Evolutionary conservation across 1,284 basidiomycete species (phyloP).

Genomic region (Chalciporus sp.): DNA sequence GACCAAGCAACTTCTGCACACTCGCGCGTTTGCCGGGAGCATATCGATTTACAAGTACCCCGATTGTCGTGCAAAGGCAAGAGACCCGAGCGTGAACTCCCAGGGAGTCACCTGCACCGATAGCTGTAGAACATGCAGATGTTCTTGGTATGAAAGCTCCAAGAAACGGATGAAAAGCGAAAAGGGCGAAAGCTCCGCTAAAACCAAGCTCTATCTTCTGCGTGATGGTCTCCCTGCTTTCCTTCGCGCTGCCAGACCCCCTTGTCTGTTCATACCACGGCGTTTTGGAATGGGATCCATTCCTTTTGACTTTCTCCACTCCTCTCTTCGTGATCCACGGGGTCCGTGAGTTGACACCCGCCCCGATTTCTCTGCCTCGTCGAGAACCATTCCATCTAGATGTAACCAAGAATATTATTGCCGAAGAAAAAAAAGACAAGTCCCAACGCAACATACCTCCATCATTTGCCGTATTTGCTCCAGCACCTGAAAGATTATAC

Average conservation of each 20-base stretch:
- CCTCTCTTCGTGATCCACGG: constrained; percentile 67
- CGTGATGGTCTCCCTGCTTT: constrained; percentile 71
- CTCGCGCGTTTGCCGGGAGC: too few species aligned
- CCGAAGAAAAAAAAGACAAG: neutral
- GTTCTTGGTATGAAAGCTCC: neutral
- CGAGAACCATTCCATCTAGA: constrained; percentile 60
- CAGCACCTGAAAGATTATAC: constrained; percentile 20
- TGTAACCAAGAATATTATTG: constrained; percentile 6
- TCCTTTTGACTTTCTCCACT: constrained; percentile 77
- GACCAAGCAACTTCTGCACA: too few species aligned
- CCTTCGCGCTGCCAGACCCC: constrained; percentile 55
- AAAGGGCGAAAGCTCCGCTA: neutral
- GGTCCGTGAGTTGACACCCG: constrained; percentile 75
- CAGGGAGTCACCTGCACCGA: too few species aligned
- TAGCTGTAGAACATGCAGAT: too few species aligned
- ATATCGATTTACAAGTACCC: too few species aligned
- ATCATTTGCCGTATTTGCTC: constrained; percentile 11
- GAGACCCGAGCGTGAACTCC: too few species aligned
- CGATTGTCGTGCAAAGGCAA: too few species aligned
- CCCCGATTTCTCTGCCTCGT: constrained; percentile 37
- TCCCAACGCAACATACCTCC: constrained; percentile 30
- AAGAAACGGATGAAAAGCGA: neutral
- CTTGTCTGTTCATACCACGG: constrained; percentile 67
- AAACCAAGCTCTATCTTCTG: constrained; percentile 50
- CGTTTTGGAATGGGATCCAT: constrained; percentile 51